Evolutionary conservation across 148 eudicot genomes (phyloP).

Genomic region (Persicaria tinctoria): DNA sequence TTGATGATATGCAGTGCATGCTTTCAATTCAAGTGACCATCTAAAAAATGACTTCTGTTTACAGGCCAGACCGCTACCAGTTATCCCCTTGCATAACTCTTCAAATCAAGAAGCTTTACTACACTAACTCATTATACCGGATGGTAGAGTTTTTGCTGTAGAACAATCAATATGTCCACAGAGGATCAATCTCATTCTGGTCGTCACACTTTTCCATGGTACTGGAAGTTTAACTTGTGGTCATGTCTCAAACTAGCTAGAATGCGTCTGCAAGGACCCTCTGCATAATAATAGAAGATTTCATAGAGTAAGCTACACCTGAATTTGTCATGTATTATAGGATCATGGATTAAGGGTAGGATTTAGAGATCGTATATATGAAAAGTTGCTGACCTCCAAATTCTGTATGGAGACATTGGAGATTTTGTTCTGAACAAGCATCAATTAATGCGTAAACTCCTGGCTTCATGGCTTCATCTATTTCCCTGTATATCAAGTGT

Average conservation of each 20-base stretch:
- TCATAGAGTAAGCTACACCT: neutral
- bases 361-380: neutral
- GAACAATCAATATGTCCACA: neutral
- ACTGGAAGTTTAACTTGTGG: slow-evolving; percentile 67
- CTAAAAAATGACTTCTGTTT: too few species aligned
- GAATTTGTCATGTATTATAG: neutral
- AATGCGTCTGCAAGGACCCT: slow-evolving; percentile 95
- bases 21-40: too few species aligned
- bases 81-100: neutral
- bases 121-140: neutral
- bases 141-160: neutral
- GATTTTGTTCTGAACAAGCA: slow-evolving; percentile 76
- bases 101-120: neutral
- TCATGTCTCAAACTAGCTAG: slow-evolving; percentile 70
- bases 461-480: slow-evolving; percentile 84
- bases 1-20: too few species aligned
- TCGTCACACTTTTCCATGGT: slow-evolving; percentile 78
- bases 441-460: slow-evolving; percentile 85
- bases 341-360: neutral
- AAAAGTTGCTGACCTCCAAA: slow-evolving; percentile 58
- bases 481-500: slow-evolving; percentile 42
- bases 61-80: neutral
- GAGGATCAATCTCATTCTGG: neutral
- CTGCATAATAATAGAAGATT: slow-evolving; percentile 30
- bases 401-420: slow-evolving; percentile 77